Percentiles rank a stretch among this genome's conserved stretches.
phyloP scores from a whole-genome alignment of 2,329 filamentous ascomycete species.

The Rhinocladiella mackenziei region DNA sequence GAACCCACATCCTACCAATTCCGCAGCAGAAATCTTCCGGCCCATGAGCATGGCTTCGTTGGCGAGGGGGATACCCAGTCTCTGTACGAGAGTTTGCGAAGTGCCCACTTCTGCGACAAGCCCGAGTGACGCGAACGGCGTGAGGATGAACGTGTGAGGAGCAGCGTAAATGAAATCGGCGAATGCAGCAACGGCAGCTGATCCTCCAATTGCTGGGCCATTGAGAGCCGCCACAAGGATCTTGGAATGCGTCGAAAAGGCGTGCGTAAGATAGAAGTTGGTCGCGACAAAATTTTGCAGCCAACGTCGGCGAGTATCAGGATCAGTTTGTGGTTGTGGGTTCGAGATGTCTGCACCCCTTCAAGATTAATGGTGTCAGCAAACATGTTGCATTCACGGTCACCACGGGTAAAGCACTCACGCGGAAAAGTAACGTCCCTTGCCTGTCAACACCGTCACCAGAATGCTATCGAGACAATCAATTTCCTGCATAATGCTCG shows the following conservation, averaged over 20 bases:
- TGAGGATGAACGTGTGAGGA: slow-evolving; percentile 77
- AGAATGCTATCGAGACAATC: no score
- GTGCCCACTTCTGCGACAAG: slow-evolving; percentile 84
- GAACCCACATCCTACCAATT: no score
- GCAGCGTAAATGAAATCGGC: slow-evolving; percentile 89
- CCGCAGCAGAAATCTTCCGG: no score
- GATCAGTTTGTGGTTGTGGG: no score
- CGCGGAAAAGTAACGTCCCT: no score
- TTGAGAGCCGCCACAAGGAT: slow-evolving; percentile 88
- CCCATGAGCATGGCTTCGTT: slow-evolving; percentile 52
- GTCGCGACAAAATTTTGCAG: slow-evolving; percentile 75
- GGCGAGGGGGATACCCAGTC: slow-evolving; percentile 47
- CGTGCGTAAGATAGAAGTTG: slow-evolving; percentile 83
- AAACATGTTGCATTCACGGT: no score
- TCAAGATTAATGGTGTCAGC: no score
- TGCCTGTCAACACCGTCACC: no score
- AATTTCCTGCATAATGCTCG: no score
- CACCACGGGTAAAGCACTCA: no score
- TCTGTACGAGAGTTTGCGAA: slow-evolving; percentile 50
- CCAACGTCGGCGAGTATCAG: no score
- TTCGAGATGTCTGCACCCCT: no score
- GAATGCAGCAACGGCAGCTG: slow-evolving; percentile 73
- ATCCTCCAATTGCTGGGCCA: slow-evolving; percentile 82
- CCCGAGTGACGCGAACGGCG: slow-evolving; percentile 83
- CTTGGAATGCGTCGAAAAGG: slow-evolving; percentile 90